Percentiles rank a stretch among this genome's conserved stretches.
These are phyloP conservation scores for Metschnikowia amazonensis DNA, from an alignment of 805 yeast species.

Conservation along the genomic window DNA sequence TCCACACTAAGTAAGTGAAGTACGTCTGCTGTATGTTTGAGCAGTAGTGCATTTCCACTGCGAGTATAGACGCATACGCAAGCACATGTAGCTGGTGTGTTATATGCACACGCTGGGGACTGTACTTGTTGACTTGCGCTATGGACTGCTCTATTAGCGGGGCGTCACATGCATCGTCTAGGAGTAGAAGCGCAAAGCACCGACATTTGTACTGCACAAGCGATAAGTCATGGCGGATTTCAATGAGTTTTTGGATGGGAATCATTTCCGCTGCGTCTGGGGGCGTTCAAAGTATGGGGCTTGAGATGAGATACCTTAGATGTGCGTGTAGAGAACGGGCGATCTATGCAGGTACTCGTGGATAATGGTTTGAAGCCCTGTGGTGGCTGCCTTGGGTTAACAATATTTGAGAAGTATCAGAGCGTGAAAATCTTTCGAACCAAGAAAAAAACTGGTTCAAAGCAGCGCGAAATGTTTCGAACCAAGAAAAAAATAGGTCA, in stretches of 20 bases:
- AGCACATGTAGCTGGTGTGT: not conserved
- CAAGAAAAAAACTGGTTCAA: too few species aligned
- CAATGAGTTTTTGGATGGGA: not conserved
- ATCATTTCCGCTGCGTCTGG: not conserved
- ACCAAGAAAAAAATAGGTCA: too few species aligned
- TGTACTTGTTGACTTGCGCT: slow-evolving; percentile 7
- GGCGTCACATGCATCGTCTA: not conserved
- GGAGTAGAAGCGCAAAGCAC: slow-evolving; percentile 12
- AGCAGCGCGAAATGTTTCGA: too few species aligned
- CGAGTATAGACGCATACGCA: not conserved
- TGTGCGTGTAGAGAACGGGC: not conserved
- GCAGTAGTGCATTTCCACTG: slow-evolving; percentile 9
- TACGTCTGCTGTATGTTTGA: slow-evolving; percentile 9
- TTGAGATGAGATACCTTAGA: not conserved
- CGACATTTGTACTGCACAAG: slow-evolving; percentile 6
- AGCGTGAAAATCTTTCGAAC: too few species aligned
- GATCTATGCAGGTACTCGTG: too few species aligned
- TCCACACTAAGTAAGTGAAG: slow-evolving; percentile 13
- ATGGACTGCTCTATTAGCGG: not conserved
- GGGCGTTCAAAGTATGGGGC: not conserved
- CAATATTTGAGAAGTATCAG: too few species aligned
- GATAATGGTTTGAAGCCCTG: too few species aligned
- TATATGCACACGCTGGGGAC: slow-evolving; percentile 11
- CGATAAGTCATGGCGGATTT: slow-evolving; percentile 9
- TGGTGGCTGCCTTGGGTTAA: too few species aligned